These are phyloP conservation scores for Parastagonospora nodorum DNA, from an alignment of 2,329 filamentous ascomycete genomes.

Conservation along the genomic window DNA sequence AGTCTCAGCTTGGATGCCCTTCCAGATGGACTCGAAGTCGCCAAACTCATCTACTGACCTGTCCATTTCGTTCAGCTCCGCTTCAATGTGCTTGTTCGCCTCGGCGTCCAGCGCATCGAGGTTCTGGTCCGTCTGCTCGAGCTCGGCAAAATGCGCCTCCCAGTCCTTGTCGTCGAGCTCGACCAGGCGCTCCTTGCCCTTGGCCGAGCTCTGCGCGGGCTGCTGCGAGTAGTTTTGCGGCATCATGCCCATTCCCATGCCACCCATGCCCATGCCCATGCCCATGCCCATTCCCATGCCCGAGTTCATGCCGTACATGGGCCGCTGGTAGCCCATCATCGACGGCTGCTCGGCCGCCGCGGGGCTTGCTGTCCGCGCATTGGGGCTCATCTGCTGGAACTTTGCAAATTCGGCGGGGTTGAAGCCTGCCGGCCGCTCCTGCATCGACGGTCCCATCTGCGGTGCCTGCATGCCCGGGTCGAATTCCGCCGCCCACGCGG, in stretches of 20 bases:
- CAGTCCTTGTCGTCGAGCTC: constrained; percentile 92
- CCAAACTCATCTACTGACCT: constrained; percentile 84
- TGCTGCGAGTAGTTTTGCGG: constrained; percentile 48
- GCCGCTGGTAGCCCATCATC: constrained; percentile 61
- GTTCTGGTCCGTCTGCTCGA: constrained; percentile 69
- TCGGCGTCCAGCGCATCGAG: constrained; percentile 60
- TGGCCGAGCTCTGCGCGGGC: constrained; percentile 61
- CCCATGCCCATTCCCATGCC: constrained; percentile 55
- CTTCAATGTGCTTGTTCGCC: constrained; percentile 77
- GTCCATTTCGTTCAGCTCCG: constrained; percentile 88
- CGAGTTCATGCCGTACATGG: constrained; percentile 44
- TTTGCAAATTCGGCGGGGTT: constrained; percentile 83
- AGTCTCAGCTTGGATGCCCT: constrained; percentile 78
- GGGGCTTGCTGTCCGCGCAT: constrained; percentile 66
- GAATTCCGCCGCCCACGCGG: constrained; percentile 69
- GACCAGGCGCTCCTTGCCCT: constrained; percentile 81
- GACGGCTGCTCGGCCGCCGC: constrained; percentile 48
- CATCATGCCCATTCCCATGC: constrained; percentile 60
- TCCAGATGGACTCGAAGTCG: constrained; percentile 89
- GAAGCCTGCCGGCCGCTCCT: constrained; percentile 63
- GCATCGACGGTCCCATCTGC: constrained; percentile 75
- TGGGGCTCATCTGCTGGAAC: constrained; percentile 71
- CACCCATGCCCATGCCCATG: constrained; percentile 59
- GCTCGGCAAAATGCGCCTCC: constrained; percentile 94
- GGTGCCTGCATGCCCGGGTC: constrained; percentile 62